These are phyloP conservation scores for Isochrysis galbana DNA, from an alignment of 78 protist species.

Conservation along the genomic window DNA sequence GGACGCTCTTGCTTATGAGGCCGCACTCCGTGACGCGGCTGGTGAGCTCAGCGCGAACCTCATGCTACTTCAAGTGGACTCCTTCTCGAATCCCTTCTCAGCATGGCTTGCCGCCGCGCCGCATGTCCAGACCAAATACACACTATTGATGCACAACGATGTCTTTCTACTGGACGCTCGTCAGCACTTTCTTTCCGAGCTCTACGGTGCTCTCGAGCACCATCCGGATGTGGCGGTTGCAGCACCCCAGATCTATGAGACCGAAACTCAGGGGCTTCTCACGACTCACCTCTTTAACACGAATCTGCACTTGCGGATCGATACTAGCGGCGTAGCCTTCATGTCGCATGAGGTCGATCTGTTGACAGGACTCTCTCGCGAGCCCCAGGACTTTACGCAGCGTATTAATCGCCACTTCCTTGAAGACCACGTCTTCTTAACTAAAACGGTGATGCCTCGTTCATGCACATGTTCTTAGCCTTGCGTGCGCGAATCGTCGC, in stretches of 20 bases:
- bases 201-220: slow-evolving; percentile 35
- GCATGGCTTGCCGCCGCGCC: slow-evolving; percentile 31
- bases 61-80: background rate
- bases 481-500: too few relatives aligned
- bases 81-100: slow-evolving; percentile 34
- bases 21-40: background rate
- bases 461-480: too few relatives aligned
- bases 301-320: slow-evolving; percentile 34
- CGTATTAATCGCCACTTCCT: background rate
- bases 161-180: slow-evolving; percentile 33
- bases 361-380: background rate
- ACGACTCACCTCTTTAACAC: slow-evolving; percentile 30
- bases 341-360: slow-evolving; percentile 46
- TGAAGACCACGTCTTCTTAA: slow-evolving; percentile 40
- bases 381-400: background rate
- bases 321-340: slow-evolving; percentile 16
- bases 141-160: slow-evolving; percentile 46
- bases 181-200: slow-evolving; percentile 27
- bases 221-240: slow-evolving; percentile 5
- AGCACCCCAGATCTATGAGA: slow-evolving; percentile 46
- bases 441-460: too few relatives aligned
- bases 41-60: background rate
- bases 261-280: slow-evolving; percentile 19
- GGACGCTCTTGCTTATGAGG: background rate
- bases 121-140: slow-evolving; percentile 16